Evolutionary conservation across 176 grass and related monocot species (phyloP).

Genomic region (Lolium multiflorum): DNA sequence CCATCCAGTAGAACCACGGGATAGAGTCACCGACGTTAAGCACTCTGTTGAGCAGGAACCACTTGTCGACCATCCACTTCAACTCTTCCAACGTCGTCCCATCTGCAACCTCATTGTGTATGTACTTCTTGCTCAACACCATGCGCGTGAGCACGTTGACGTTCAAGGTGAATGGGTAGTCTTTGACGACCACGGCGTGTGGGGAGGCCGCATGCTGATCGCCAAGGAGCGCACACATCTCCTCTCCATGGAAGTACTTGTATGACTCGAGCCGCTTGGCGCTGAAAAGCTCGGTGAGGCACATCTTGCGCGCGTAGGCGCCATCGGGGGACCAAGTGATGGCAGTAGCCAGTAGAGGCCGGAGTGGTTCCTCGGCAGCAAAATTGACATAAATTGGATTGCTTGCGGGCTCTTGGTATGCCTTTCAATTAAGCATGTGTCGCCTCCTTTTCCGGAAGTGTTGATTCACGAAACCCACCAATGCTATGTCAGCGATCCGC

Average conservation of each 20-base stretch:
- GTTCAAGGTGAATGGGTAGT: constrained; percentile 68
- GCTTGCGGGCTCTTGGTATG: no score
- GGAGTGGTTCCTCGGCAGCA: no score
- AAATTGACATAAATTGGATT: no score
- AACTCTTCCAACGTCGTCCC: constrained; percentile 76
- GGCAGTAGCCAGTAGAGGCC: background rate
- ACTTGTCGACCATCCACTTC: constrained; percentile 88
- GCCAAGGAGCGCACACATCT: constrained; percentile 61
- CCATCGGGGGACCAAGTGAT: constrained; percentile 85
- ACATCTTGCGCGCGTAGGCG: constrained; percentile 77
- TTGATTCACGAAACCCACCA: no score
- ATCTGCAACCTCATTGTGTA: constrained; percentile 29
- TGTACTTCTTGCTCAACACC: constrained; percentile 91
- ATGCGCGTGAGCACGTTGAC: constrained; percentile 86
- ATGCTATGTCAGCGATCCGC: no score
- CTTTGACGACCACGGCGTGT: constrained; percentile 66
- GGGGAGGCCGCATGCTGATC: constrained; percentile 47
- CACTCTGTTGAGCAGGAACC: constrained; percentile 90
- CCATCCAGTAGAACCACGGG: constrained; percentile 76
- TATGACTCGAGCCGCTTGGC: constrained; percentile 74
- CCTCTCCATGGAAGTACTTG: constrained; percentile 68
- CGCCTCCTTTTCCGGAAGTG: no score
- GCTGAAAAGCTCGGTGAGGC: constrained; percentile 90
- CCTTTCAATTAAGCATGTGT: no score
- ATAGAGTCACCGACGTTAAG: constrained; percentile 94